These are phyloP conservation scores for Coniella lustricola DNA, from an alignment of 2,329 filamentous ascomycete genomes.

Conservation along the genomic window DNA sequence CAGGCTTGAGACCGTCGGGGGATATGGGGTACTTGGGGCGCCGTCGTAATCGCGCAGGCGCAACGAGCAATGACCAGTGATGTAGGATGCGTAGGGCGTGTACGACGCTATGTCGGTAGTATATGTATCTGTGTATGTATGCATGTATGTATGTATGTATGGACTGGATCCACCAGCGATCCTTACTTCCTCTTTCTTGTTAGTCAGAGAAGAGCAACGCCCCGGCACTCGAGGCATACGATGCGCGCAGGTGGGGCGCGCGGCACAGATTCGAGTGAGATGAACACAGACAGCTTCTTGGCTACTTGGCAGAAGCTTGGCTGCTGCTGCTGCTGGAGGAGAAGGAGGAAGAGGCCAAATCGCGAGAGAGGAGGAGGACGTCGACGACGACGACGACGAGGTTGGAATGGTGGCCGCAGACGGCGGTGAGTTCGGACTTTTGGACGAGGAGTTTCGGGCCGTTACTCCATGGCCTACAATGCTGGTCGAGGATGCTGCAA, in stretches of 20 bases:
- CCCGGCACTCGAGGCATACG: not conserved
- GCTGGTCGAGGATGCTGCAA: too few relatives aligned
- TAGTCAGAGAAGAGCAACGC: too few relatives aligned
- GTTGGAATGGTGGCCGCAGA: not conserved
- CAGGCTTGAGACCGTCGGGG: not conserved
- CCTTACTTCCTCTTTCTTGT: too few relatives aligned
- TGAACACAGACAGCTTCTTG: not conserved
- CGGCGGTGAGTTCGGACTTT: constrained; percentile 8
- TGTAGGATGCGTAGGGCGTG: not conserved
- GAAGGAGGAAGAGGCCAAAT: constrained; percentile 1
- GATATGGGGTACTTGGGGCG: constrained; percentile 7
- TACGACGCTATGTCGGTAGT: too few relatives aligned
- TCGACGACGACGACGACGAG: constrained; percentile 3
- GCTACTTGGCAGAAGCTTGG: too few relatives aligned
- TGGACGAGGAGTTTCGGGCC: too few relatives aligned
- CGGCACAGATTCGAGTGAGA: constrained; percentile 6
- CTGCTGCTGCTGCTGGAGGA: not conserved
- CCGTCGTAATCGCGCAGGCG: too few relatives aligned
- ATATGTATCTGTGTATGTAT: too few relatives aligned
- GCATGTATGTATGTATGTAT: too few relatives aligned
- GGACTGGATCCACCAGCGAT: too few relatives aligned
- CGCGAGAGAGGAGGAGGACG: not conserved
- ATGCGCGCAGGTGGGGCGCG: constrained; percentile 8
- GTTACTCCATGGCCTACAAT: too few relatives aligned
- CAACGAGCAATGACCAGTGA: too few relatives aligned